These are phyloP conservation scores for Annulohypoxylon maeteangense DNA, from an alignment of 495 filamentous ascomycete species.

Conservation along the genomic window DNA sequence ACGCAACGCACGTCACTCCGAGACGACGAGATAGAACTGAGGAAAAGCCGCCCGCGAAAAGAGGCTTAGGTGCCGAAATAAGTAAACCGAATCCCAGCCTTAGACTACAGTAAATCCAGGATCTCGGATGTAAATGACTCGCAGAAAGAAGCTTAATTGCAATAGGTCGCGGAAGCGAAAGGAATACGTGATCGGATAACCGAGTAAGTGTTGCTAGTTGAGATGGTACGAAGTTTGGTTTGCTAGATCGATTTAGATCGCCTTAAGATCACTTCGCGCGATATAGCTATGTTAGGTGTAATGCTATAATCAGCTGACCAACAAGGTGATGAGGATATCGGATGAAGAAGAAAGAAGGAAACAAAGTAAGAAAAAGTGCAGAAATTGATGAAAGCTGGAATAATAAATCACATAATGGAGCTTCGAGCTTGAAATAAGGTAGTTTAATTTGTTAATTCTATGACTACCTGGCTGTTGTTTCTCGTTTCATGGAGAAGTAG, in stretches of 20 bases:
- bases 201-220: conserved; percentile 10
- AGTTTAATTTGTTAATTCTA: neutral
- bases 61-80: conserved; percentile 10
- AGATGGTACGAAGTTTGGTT: conserved; percentile 1
- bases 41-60: neutral
- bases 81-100: conserved; percentile 3
- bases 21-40: neutral
- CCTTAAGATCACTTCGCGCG: neutral
- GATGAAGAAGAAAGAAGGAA: neutral
- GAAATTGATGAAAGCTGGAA: neutral
- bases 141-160: conserved; percentile 4
- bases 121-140: conserved; percentile 20
- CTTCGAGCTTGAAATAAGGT: neutral
- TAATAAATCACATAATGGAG: neutral
- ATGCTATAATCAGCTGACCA: conserved; percentile 1
- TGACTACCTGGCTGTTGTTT: conserved; percentile 2
- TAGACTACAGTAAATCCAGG: neutral
- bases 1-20: neutral
- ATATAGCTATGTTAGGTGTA: conserved; percentile 2
- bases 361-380: neutral
- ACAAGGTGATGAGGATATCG: neutral
- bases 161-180: conserved; percentile 7
- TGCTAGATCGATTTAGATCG: neutral
- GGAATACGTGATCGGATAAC: conserved; percentile 20
- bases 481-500: conserved; percentile 36